Base-by-base conservation (phyloP, 2,329 filamentous ascomycete species). In the Tolypocladium pustulatum region DNA sequence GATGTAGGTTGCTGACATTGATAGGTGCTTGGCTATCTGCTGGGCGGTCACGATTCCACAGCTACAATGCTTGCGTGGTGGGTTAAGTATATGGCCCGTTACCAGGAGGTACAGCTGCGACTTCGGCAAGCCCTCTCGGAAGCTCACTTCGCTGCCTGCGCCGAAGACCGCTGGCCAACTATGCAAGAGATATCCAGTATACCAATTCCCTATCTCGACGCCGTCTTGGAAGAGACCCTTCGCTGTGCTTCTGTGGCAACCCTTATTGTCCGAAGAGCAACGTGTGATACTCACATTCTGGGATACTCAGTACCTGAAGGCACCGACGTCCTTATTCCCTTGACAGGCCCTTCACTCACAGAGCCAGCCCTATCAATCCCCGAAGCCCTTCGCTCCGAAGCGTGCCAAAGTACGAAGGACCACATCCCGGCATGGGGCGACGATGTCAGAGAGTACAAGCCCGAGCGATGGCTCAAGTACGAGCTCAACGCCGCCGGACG, bases 391-490 rank as follows among this genome's bases (percentile, higher is more conserved):
- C 66, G 72, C 9, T 68, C 67, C 32, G 51, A 62, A 0, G 64
- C 62, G 4, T 67, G 65, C n/a, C 61, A 62, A 15, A 57, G 61
- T 25, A 64, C 63, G 58, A 67, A 64, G 51, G 64, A 60, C 12
- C 61, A 66, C 7, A 64, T 67, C 1, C 67, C 68, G 0, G 55
- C 56, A 0, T 75, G 72, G 71, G 69, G 69, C 8, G 63, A 64
- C 7, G 68, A 71, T 40, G 61, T 71, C 4, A 63, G 54, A 1
- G 60, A 60, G 10, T 76, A 73, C 62, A 64, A 63, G 49, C 74
- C 74, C 1, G 73, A 75, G 61, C 64, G 74, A 10, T 76, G 73
- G 73, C 66, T 76, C 10, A 63, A 60, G 52, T 20, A 49, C 30
- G 60, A 63, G 3, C 38, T 55, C 27, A 46, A 51, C 58, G 56